phyloP scores from a whole-genome alignment of 768 basidiomycete genomes.

The Amanita subjunquillea region DNA sequence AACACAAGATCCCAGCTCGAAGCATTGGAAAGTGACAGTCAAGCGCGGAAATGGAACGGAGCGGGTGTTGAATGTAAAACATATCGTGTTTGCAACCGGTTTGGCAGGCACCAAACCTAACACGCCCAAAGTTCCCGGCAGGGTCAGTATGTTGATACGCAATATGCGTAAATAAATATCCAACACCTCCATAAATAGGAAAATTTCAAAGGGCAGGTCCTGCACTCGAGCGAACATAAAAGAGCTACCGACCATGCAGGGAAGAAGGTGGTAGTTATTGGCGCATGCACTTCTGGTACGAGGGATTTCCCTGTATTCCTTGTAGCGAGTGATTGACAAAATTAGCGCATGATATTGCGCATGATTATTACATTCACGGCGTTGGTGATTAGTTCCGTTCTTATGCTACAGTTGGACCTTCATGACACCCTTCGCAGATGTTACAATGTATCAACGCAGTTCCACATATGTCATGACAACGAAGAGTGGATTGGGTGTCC shows the following conservation, averaged over 20 bases:
- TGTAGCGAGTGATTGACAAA: not conserved
- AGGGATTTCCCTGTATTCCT: not conserved
- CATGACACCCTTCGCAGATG: not conserved
- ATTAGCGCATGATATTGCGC: conserved; percentile 29
- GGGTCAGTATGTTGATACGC: conserved; percentile 14
- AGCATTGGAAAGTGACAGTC: conserved; percentile 37
- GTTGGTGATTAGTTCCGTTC: not conserved
- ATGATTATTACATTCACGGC: conserved; percentile 18
- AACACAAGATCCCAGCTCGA: conserved; percentile 20
- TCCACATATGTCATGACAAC: conserved; percentile 4
- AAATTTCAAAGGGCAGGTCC: conserved; percentile 35
- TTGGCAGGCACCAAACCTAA: conserved; percentile 34
- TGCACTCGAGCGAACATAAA: conserved; percentile 45
- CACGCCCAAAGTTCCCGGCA: conserved; percentile 33
- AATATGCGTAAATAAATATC: not conserved
- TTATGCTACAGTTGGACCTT: not conserved
- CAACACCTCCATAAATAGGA: conserved; percentile 13
- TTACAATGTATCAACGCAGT: conserved; percentile 7
- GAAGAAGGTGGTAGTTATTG: conserved; percentile 60
- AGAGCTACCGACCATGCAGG: conserved; percentile 38
- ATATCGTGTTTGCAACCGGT: conserved; percentile 51
- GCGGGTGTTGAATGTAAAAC: conserved; percentile 30
- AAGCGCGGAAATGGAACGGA: conserved; percentile 20
- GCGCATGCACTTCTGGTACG: conserved; percentile 51
- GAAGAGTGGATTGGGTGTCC: conserved; percentile 17